Percentiles rank a stretch among this genome's conserved stretches.
Evolutionary conservation across 257 asterid species (phyloP).

Genomic region (Lantana camara): DNA sequence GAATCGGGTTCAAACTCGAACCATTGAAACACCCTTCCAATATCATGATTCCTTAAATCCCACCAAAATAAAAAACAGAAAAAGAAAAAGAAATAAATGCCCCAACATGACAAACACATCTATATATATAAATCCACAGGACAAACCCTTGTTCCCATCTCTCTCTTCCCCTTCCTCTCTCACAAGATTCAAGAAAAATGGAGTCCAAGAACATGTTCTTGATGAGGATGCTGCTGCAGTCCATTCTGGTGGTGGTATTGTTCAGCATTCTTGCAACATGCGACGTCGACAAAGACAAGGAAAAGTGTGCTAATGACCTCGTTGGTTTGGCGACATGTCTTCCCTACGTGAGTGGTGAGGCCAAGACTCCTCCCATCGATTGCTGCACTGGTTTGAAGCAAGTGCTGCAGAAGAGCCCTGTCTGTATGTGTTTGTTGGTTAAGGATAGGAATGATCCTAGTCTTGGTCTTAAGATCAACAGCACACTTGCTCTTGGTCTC

Average conservation of each 20-base stretch:
- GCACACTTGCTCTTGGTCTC: conserved; percentile 72
- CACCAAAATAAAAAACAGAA: neutral
- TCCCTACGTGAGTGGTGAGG: conserved; percentile 62
- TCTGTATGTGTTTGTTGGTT: conserved; percentile 67
- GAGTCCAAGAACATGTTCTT: neutral
- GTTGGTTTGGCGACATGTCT: conserved; percentile 73
- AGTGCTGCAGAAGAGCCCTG: conserved; percentile 56
- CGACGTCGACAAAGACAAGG: conserved; percentile 57
- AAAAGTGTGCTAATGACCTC: conserved; percentile 58
- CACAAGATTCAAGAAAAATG: neutral
- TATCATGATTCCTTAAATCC: neutral
- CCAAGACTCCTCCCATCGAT: conserved; percentile 58
- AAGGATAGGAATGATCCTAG: conserved; percentile 74
- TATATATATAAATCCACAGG: conserved; percentile 25
- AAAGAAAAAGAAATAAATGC: too few relatives aligned
- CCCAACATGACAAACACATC: conserved; percentile 17
- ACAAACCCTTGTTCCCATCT: neutral
- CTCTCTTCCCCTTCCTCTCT: conserved; percentile 7
- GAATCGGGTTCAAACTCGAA: too few relatives aligned
- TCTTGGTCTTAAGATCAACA: conserved; percentile 70
- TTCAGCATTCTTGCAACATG: conserved; percentile 29
- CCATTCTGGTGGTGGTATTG: neutral
- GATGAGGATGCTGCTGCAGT: neutral
- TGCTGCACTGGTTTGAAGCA: conserved; percentile 69
- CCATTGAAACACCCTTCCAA: too few relatives aligned